A percentile compares a stretch with the other conserved stretches of the same genome.
phyloP scores from a whole-genome alignment of 768 basidiomycete genomes.

The Rhodotorula sphaerocarpa region DNA sequence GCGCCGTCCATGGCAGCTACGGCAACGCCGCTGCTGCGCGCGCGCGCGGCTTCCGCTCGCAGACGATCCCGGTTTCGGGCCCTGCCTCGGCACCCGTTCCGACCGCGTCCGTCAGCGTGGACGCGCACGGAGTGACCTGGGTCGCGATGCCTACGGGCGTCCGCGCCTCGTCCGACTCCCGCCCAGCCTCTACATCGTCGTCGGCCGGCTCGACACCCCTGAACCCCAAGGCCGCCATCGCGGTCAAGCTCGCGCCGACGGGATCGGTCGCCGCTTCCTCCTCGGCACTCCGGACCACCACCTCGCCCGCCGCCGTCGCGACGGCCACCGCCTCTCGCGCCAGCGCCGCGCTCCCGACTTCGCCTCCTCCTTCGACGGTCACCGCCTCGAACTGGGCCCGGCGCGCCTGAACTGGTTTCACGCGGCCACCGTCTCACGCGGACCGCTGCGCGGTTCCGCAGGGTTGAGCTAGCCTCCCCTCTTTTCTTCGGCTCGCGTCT shows the following conservation, averaged over 20 bases:
- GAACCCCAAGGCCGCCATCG: constrained; percentile 4
- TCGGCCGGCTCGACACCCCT: neutral
- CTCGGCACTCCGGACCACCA: neutral
- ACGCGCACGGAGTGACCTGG: constrained; percentile 10
- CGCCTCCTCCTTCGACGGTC: neutral
- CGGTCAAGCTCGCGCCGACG: neutral
- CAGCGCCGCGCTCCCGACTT: neutral
- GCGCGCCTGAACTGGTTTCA: neutral
- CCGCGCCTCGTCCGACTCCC: constrained; percentile 5
- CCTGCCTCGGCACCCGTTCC: neutral
- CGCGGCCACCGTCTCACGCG: neutral
- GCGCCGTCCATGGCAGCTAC: neutral
- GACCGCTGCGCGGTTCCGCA: no score
- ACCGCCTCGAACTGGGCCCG: neutral
- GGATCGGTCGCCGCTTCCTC: neutral
- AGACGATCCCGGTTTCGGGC: neutral
- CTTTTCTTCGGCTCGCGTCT: no score
- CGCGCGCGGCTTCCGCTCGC: neutral
- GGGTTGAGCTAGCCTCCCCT: no score
- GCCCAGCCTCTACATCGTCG: neutral
- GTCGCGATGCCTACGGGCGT: constrained; percentile 3
- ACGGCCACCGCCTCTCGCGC: neutral
- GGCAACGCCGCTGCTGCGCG: neutral
- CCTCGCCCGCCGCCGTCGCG: neutral
- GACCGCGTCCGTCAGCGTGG: constrained; percentile 3